Base-by-base conservation (phyloP, 2,329 filamentous ascomycete genomes). In the Colletotrichum kahawae region DNA sequence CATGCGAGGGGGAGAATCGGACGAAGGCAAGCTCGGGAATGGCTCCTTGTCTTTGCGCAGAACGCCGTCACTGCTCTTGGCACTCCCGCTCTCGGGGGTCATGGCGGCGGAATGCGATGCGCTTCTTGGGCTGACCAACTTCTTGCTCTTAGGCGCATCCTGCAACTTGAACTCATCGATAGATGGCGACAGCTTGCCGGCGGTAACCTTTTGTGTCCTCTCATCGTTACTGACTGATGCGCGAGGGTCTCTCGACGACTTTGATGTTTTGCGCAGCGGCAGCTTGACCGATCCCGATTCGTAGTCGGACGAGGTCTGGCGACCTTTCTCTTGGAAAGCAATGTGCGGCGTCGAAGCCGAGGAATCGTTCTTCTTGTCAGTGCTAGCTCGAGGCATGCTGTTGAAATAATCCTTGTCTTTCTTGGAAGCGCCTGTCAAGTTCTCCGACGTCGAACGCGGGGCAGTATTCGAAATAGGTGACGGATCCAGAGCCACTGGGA, bases 241-340 rank as follows among this genome's bases (percentile, higher is more conserved):
- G 16, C 73, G 73, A 14, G 38, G 34, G 8, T 77, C 76, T 78
- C 79, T 82, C 12, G 83, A 84, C 29, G 84, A 85, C 79, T 88
- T 90, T 68, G 85, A 90, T 57, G 85, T 84, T 82, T 85, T 90
- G 79, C 84, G 89, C 77, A 81, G 84, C 72, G 86, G 85, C 64
- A 85, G 83, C 79, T 88, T 92, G 29, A 87, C 38, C 10, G 59
- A 66, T 14, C 59, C 74, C 48, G 89, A 90, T 34, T 91, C 87
- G 29, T 91, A 85, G 13, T 93, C 91, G 4, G 92, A 91, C 1
- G 92, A 92, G 6, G 89, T 84, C 75, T 92, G 89, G 59, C 94
- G 91, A 3, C 92, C 91, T 83, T 96, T 97, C 80, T 98, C 95
- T 82, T 98, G 95, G 82, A 95, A 97, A 27, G 95, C 94, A 79